Evolutionary conservation across 176 grass and related monocot species (phyloP).

Genomic region (Phyllostachys edulis): DNA sequence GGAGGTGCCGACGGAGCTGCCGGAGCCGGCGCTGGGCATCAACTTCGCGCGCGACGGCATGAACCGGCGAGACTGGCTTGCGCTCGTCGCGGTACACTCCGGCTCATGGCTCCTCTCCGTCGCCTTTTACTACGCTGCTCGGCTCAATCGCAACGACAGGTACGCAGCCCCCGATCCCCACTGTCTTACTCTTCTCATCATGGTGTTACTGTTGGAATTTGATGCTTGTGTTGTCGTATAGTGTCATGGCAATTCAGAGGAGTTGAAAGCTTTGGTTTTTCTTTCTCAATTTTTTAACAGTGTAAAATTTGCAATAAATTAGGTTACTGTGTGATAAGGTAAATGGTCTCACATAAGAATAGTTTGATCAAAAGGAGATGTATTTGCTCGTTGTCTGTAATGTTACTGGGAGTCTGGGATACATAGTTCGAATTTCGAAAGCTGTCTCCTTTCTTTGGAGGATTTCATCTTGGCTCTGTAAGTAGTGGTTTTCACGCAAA

Average conservation of each 20-base stretch:
- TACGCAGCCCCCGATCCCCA: conserved; percentile 15
- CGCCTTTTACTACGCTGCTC: conserved; percentile 47
- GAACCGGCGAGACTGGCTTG: conserved; percentile 50
- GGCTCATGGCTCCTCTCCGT: conserved; percentile 57
- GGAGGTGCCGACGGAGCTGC: conserved; percentile 54
- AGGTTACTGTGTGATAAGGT: not conserved
- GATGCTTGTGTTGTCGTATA: not conserved
- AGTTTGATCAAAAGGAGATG: not conserved
- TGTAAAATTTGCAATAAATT: not conserved
- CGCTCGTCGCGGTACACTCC: conserved; percentile 44
- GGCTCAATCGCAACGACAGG: conserved; percentile 48
- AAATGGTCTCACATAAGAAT: not conserved
- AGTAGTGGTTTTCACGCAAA: not conserved
- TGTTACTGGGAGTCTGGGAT: not conserved
- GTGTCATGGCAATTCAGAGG: not conserved
- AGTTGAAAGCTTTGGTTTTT: not conserved
- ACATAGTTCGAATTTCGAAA: not conserved
- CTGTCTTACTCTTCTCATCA: too few species aligned
- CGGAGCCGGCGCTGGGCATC: conserved; percentile 51
- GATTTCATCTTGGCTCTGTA: not conserved
- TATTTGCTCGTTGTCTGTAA: not conserved
- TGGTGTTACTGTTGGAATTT: conserved; percentile 4
- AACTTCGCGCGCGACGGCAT: conserved; percentile 53
- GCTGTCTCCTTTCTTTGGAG: not conserved
- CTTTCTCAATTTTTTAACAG: not conserved